Percentiles rank a stretch among this genome's conserved stretches.
Evolutionary conservation across 2,329 filamentous ascomycete species (phyloP).

Genomic region (Arthrobotrys sphaeroides): DNA sequence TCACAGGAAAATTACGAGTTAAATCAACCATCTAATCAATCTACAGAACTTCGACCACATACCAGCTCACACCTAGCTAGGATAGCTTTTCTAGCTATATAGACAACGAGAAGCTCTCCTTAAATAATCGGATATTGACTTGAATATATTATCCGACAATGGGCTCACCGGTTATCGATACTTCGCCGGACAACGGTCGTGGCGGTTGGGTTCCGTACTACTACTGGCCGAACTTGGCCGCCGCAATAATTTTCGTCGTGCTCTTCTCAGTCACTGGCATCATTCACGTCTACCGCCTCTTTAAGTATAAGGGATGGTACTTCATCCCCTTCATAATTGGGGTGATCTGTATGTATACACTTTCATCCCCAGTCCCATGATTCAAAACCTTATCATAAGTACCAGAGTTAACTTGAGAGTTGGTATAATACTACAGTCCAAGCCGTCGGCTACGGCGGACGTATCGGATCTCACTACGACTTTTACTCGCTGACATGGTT

Average conservation of each 20-base stretch:
- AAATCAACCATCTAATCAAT: no score
- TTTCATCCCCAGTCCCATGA: neutral
- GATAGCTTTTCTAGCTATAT: no score
- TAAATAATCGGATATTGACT: no score
- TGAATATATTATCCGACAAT: no score
- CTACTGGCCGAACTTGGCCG: slow-evolving; percentile 63
- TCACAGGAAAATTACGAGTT: neutral
- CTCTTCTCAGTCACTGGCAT: slow-evolving; percentile 64
- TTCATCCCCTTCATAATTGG: slow-evolving; percentile 65
- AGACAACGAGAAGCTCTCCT: no score
- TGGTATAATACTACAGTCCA: slow-evolving; percentile 62
- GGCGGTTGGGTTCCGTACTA: slow-evolving; percentile 51
- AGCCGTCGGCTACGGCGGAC: slow-evolving; percentile 62
- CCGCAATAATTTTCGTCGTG: slow-evolving; percentile 64
- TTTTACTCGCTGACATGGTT: slow-evolving; percentile 60
- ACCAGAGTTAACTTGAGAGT: slow-evolving; percentile 47
- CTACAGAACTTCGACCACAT: no score
- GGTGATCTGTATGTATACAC: slow-evolving; percentile 63
- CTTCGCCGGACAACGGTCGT: slow-evolving; percentile 4
- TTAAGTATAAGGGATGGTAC: slow-evolving; percentile 65
- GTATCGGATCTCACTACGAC: slow-evolving; percentile 58
- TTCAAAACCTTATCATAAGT: slow-evolving; percentile 37
- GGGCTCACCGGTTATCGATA: slow-evolving; percentile 15
- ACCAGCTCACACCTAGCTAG: no score
- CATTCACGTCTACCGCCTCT: slow-evolving; percentile 62